Evolutionary conservation across 768 basidiomycete species (phyloP), one percentile per base, ranked within the genome.

Genomic region (Dentipellis sp.): DNA sequence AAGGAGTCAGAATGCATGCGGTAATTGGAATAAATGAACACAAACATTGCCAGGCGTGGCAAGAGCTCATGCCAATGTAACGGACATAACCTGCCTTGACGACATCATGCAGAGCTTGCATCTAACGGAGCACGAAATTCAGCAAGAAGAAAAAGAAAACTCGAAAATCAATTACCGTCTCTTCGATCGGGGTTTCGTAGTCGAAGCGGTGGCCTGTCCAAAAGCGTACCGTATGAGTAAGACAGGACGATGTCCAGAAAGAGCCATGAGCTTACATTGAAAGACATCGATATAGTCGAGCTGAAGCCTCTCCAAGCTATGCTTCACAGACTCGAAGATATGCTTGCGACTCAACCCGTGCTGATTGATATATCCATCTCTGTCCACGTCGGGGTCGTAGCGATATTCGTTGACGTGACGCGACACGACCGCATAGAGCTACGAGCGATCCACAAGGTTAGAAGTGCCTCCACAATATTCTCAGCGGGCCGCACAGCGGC

Each of bases 231-330:
- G 8, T 42, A 14, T 19, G 40, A 19, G 40, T 35, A 8, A 22
- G 16, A 21, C 29, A n/a, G 23, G 48, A 14, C 10, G 14, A 11
- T 16, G 19, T 17, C n/a, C 12, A 21, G 21, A 1, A 14, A 42
- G 40, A 12, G 14, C 14, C 9, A 2, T 21, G 16, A 52, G 46
- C 70, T 48, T 56, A 73, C 78, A 77, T 65, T 78, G 82, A 29
- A 83, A 69, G 3, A 84, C 61, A 62, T 85, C 84, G 54, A 85
- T 75, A 55, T 83, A 79, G 52, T 83, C 81, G 51, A 68, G 65
- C 55, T 74, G 71, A 23, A 77, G 70, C 23, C 76, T 70, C 36
- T 70, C 66, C 50, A 77, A 58, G 52, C 72, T 74, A 53, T 69
- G 64, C 60, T 75, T 72, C 16, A 55, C 54, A n/a, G 54, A 47